These are phyloP conservation scores for Malbranchea cinnamomea DNA, from an alignment of 2,329 filamentous ascomycete species.

Conservation along the genomic window DNA sequence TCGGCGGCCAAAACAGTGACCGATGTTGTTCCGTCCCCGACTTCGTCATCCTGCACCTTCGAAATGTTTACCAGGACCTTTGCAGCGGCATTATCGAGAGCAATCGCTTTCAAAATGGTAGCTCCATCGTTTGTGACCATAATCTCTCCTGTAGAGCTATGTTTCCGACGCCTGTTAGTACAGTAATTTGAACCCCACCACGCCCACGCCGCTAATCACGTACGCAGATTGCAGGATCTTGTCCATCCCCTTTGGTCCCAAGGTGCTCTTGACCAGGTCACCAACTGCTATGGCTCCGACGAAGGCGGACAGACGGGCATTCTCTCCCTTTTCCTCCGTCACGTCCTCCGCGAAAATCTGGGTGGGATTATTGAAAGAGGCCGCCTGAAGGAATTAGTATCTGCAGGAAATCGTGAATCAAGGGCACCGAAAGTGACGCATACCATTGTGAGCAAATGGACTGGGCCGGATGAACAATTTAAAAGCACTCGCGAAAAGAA, in stretches of 20 bases:
- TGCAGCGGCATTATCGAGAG: conserved; percentile 92
- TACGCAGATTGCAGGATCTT: conserved; percentile 94
- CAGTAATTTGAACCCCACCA: conserved; percentile 11
- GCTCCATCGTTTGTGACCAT: conserved; percentile 98
- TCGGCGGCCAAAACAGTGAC: conserved; percentile 91
- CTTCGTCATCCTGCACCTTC: conserved; percentile 97
- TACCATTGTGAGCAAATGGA: conserved; percentile 10
- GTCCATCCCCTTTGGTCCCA: conserved; percentile 98
- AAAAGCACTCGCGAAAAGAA: background rate
- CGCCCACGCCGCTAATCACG: conserved; percentile 4
- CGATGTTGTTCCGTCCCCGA: conserved; percentile 96
- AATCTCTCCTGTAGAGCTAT: conserved; percentile 82
- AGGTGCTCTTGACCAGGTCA: conserved; percentile 90
- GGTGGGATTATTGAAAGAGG: conserved; percentile 53
- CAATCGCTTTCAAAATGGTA: conserved; percentile 95
- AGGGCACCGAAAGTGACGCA: background rate
- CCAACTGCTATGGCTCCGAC: conserved; percentile 96
- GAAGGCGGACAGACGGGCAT: conserved; percentile 95
- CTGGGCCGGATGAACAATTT: background rate
- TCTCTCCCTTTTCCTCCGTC: conserved; percentile 95
- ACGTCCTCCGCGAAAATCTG: conserved; percentile 98
- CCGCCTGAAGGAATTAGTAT: conserved; percentile 16
- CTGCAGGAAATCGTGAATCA: background rate
- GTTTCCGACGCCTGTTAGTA: too few relatives aligned
- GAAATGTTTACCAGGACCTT: conserved; percentile 99